Base-by-base conservation (phyloP, 306 rosid genomes). In the Cucurbita maxima region DNA sequence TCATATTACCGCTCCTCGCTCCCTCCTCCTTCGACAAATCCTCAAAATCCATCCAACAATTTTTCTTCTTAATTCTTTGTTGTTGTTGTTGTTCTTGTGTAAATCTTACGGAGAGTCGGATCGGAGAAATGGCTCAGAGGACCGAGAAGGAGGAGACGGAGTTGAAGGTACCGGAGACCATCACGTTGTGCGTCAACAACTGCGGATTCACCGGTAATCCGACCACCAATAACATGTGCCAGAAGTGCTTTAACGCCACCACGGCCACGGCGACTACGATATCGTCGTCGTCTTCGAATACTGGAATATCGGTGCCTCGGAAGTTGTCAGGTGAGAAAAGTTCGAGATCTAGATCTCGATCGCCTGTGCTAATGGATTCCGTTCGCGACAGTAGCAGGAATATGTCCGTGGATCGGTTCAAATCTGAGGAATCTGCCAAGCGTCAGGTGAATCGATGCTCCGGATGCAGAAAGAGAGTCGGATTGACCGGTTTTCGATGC, bases 131-230 rank as follows among this genome's bases (percentile, higher is more conserved):
- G 97, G 93, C 92, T 56, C 96, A 91, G 81, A 89, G 92, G 72
- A 83, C 96, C 8, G 97, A 81, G 72, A 89, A 92, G 80, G 97
- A 91, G 60, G 97, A 91, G 81, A 87, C 93, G 53, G 97, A 91
- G 72, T 84, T 89, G 84, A 91, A 91, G 84, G 96, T 91, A 1
- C 91, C 87, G 0, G 93, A 87, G 69, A 81, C 89, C 18, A 77
- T 86, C 10, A 79, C 88, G 13, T 89, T 84, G 36, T 88, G 93
- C 85, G 88, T 87, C 40, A 88, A 89, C 79, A 87, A 93, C 86
- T 93, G 98, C 57, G 97, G 97, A 30, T 86, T 90, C 59, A 84
- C 81, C n/a, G 96, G 94, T 0, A 93, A 88, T 73, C 87, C 97
- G 1, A 81, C 98, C 68, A 86, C 90, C 72, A 93, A 88, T 75